Evolutionary conservation across 345 rosid genomes (phyloP), one percentile per base, ranked within the genome.

Genomic region (Lepidium africanum): DNA sequence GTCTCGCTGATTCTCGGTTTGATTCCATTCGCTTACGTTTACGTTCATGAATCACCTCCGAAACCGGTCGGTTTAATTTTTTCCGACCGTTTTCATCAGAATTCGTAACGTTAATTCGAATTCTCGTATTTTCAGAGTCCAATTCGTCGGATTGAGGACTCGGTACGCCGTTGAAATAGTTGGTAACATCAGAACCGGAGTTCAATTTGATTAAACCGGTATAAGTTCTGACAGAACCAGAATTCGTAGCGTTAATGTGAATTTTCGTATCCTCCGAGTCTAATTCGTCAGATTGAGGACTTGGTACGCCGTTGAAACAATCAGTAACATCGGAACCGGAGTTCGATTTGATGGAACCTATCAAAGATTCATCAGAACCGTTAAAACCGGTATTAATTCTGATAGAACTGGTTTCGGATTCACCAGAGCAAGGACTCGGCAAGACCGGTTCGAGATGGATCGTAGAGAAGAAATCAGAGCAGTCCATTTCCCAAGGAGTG

Each of bases 1-100:
- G 78, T 81, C 87, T 78, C 8, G 98, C 97, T 7, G 98, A 90
- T 63, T 92, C 93, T 65, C 96, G 85, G 86, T 90, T 92, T 52
- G 98, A 92, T 61, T 85, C 66, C 96, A 85, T 90, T 33, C 98
- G 81, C 75, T 82, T 85, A 55, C 77, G 66, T 74, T 85, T 92
- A n/a, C 90, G 79, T 41, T 86, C 96, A 19, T 89, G 88, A 21
- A 79, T 87, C 27, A 79, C 36, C 50, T 62, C 10, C 0, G 70
- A 32, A 25, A 35, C 74, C 8, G 70, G 6, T n/a, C 14, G 80
- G 61, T 67, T 80, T 15, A 43, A 7, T 36, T 36, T 51, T 0
- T 4, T 37, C 43, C 32, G 32, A 27, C 32, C 32, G 1, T 27
- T 27, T 27, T 27, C 32, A 27, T 27, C 32, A 27, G 32, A 27